A percentile compares a stretch with the other conserved stretches of the same genome.
phyloP scores from a whole-genome alignment of 495 filamentous ascomycete species.

The Talaromyces proteolyticus region DNA sequence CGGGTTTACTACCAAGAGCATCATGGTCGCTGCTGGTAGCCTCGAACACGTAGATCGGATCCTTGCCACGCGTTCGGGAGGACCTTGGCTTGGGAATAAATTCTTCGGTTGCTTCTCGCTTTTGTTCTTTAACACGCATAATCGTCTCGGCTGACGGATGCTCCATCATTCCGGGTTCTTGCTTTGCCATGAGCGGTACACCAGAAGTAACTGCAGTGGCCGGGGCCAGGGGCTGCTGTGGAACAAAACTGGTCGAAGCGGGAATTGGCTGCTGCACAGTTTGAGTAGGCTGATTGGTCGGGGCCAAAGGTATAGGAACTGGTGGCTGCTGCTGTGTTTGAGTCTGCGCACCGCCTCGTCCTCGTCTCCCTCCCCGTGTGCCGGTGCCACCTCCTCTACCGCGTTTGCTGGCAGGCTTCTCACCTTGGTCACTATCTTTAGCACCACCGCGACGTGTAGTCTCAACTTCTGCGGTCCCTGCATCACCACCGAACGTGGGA shows the following conservation, averaged over 20 bases:
- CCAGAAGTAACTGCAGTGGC: slow-evolving; percentile 1
- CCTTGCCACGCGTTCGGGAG: slow-evolving; percentile 29
- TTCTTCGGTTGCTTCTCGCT: slow-evolving; percentile 19
- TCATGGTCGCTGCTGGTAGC: slow-evolving; percentile 12
- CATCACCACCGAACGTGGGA: slow-evolving; percentile 60
- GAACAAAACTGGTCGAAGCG: not conserved
- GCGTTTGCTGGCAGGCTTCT: slow-evolving; percentile 48
- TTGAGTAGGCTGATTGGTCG: slow-evolving; percentile 8
- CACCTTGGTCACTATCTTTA: slow-evolving; percentile 47
- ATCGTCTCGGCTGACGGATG: slow-evolving; percentile 12
- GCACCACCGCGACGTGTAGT: slow-evolving; percentile 38
- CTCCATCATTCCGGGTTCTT: slow-evolving; percentile 28
- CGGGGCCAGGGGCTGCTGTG: slow-evolving; percentile 11
- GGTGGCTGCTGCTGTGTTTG: slow-evolving; percentile 21
- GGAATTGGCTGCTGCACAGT: too few species aligned
- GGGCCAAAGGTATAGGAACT: slow-evolving; percentile 3
- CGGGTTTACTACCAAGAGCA: slow-evolving; percentile 9
- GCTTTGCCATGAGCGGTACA: slow-evolving; percentile 17
- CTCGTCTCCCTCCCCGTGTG: slow-evolving; percentile 29
- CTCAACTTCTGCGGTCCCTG: slow-evolving; percentile 51
- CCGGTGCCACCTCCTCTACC: slow-evolving; percentile 37
- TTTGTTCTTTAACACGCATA: slow-evolving; percentile 14
- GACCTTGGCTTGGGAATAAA: slow-evolving; percentile 20
- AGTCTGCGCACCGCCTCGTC: slow-evolving; percentile 27
- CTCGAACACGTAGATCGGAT: slow-evolving; percentile 35